Percentiles rank a stretch among this genome's conserved stretches.
Evolutionary conservation across 192 early-diverging fungal species (phyloP).

Genomic region (Gonapodya prolifera): DNA sequence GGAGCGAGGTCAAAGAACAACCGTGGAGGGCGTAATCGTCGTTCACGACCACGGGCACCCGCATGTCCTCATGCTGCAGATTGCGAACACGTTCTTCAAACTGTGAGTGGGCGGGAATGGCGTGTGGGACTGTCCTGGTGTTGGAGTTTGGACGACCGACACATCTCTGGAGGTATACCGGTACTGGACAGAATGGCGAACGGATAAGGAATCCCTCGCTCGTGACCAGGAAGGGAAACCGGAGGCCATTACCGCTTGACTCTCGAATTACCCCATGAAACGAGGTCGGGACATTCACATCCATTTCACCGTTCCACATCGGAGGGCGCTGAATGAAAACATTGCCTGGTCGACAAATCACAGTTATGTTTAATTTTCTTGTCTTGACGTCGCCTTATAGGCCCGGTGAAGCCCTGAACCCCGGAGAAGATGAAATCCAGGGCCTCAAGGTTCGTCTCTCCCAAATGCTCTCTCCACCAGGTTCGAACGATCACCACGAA

Average conservation of each 20-base stretch:
- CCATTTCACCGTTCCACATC: no score
- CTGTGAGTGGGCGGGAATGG: constrained; percentile 28
- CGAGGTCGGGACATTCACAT: no score
- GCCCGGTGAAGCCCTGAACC: constrained; percentile 56
- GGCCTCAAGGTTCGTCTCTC: constrained; percentile 50
- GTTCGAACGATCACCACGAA: constrained; percentile 23
- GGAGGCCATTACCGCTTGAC: no score
- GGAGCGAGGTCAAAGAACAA: constrained; percentile 44
- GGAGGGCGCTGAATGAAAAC: no score
- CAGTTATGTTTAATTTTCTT: no score
- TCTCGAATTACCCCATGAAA: no score
- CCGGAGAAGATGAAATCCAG: constrained; percentile 60
- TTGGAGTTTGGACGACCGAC: no score
- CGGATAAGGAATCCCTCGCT: no score
- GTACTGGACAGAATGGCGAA: no score
- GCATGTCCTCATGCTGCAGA: constrained; percentile 65
- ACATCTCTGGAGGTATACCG: no score
- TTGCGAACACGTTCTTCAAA: constrained; percentile 60
- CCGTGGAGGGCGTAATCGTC: constrained; percentile 60
- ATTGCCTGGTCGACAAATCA: no score
- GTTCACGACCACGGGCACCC: constrained; percentile 71
- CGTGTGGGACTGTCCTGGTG: not conserved
- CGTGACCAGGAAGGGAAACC: no score
- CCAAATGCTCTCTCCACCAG: constrained; percentile 38
- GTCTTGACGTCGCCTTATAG: constrained; percentile 19